These are phyloP conservation scores for Podila epicladia DNA, from an alignment of 192 early-diverging fungal species.

Conservation along the genomic window DNA sequence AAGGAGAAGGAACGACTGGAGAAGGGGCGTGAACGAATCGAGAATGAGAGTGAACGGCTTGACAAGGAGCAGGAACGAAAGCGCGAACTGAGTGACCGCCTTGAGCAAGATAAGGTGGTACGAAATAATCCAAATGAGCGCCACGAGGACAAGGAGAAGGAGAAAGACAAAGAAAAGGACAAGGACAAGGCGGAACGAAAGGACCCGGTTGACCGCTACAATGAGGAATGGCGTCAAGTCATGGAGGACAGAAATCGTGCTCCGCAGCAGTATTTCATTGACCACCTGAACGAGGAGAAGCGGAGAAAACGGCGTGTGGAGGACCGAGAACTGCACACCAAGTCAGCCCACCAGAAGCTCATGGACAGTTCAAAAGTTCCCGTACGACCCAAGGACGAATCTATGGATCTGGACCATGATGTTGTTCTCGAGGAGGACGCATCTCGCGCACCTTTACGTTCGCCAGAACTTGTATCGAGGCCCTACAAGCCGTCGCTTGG, in stretches of 20 bases:
- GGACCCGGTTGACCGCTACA: too few species aligned
- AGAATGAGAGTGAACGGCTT: too few species aligned
- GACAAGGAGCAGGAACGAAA: too few species aligned
- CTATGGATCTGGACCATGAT: conserved; percentile 9
- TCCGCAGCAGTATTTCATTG: conserved; percentile 32
- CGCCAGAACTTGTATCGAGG: not conserved
- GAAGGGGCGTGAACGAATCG: too few species aligned
- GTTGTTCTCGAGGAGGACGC: not conserved
- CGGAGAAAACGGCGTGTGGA: conserved; percentile 17
- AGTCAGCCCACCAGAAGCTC: conserved; percentile 15
- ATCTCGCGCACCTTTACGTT: not conserved
- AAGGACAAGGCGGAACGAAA: too few species aligned
- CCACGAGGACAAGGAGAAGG: too few species aligned
- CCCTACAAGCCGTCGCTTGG: not conserved
- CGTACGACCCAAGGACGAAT: conserved; percentile 4
- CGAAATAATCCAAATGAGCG: too few species aligned
- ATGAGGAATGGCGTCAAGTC: not conserved
- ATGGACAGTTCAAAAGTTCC: not conserved
- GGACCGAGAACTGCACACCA: conserved; percentile 38
- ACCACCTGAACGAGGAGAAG: conserved; percentile 36
- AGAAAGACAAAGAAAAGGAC: too few species aligned
- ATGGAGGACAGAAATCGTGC: not conserved
- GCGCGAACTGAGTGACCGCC: too few species aligned
- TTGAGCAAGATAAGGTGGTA: too few species aligned
- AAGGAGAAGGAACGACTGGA: not conserved